Evolutionary conservation across 371 early-diverging fungal species (phyloP), one percentile per base, ranked within the genome.

Genomic region (Mortierella sp.): DNA sequence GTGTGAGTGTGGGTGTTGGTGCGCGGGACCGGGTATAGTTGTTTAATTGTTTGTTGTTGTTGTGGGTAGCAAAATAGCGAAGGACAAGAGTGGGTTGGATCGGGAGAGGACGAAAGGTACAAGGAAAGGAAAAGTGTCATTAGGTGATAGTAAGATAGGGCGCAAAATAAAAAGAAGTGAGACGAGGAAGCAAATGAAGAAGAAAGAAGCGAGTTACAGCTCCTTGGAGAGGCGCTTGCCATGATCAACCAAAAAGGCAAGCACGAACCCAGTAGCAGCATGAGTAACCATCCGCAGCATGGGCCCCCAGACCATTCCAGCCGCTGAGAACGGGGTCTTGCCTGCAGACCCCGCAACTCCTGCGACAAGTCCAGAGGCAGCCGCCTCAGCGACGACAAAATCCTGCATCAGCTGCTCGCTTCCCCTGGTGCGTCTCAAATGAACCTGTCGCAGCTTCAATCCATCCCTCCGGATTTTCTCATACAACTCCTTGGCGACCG

Each of bases 401-500:
- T 75, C 73, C 67, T 75, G 71, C 73, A 71, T 61, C 19, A 78
- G 14, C 34, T 14, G 19, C 74, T 74, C 71, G 9, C 79, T 79
- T 64, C 70, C 79, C 28, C 54, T 57, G 31, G 44, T 54, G 14
- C 43, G 67, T 59, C 67, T 28, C n/a, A 14, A 16, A 16, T 57
- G 53, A 13, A 75, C 55, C 44, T 73, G 61, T 34, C 61, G 57
- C 26, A 69, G 43, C 3, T 69, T 72, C 44, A 79, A 40, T 3
- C 86, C 82, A 37, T 86, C 82, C 31, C 46, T 34, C 10, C 77
- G 75, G 53, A 86, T 82, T 75, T 76, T 78, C 16, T 72, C 61
- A n/a, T 86, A 86, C 8, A 86, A 48, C 44, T 86, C 86, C 57
- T 79, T 86, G 26, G 86, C 86, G 0, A 71, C 72, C 4, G 71